A percentile compares a stretch with the other conserved stretches of the same genome.
Evolutionary conservation across 1,284 basidiomycete species (phyloP).

Genomic region (Pseudozyma tsukubaensis): DNA sequence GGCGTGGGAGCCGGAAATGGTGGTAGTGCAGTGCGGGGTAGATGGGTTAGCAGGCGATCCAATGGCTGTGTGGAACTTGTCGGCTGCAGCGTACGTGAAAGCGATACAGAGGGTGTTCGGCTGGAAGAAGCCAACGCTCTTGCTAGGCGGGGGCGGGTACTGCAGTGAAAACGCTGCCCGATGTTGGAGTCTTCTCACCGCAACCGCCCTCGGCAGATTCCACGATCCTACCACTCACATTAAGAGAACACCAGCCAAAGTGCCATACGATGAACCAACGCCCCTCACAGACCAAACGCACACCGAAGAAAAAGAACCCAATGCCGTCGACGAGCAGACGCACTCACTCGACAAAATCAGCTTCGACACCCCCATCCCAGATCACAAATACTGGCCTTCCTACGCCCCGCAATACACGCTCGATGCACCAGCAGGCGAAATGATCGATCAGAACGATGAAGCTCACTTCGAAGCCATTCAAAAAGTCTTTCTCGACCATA

Average conservation of each 20-base stretch:
- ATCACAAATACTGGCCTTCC: slow-evolving; percentile 46
- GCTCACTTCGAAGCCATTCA: slow-evolving; percentile 32
- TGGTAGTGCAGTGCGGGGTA: slow-evolving; percentile 85
- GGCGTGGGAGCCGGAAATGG: slow-evolving; percentile 79
- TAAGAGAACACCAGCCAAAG: neutral
- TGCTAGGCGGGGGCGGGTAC: slow-evolving; percentile 56
- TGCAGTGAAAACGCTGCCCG: slow-evolving; percentile 40
- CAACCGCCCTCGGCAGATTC: slow-evolving; percentile 29
- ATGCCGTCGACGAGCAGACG: neutral
- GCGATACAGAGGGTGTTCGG: slow-evolving; percentile 31
- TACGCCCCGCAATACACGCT: slow-evolving; percentile 31
- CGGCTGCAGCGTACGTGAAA: slow-evolving; percentile 70
- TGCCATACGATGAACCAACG: slow-evolving; percentile 6
- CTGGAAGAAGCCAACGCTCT: slow-evolving; percentile 41
- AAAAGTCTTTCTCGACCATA: slow-evolving; percentile 19
- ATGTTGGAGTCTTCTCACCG: slow-evolving; percentile 44
- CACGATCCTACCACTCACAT: neutral
- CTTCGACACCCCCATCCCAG: slow-evolving; percentile 24
- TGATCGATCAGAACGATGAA: slow-evolving; percentile 48
- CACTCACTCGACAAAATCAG: slow-evolving; percentile 35
- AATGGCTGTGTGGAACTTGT: slow-evolving; percentile 77
- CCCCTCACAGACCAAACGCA: slow-evolving; percentile 13
- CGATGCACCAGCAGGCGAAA: slow-evolving; percentile 29
- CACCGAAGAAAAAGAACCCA: neutral
- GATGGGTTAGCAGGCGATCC: slow-evolving; percentile 88